Base-by-base conservation (phyloP, 1,284 basidiomycete genomes). In the Cutaneotrichosporon mucoides region DNA sequence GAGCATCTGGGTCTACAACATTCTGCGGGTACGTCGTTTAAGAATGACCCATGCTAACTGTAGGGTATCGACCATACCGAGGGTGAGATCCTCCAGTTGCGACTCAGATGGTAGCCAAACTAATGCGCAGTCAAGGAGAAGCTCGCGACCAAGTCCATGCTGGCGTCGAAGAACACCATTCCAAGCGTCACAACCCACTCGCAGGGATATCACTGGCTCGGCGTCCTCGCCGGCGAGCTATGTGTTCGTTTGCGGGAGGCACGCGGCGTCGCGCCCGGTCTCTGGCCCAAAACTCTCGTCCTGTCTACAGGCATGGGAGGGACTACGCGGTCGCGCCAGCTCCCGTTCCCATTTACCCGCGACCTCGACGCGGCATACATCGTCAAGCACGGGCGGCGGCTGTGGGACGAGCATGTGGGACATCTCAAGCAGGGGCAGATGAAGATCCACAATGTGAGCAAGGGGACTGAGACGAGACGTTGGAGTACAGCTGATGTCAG, bases 241-340 rank as follows among this genome's bases (percentile, higher is more conserved):
- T 85, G 88, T 6, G 81, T 94, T 11, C 83, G 95, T 48, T 80
- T 99, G 24, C 85, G 85, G 50, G 92, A 98, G 65, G 89, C 90
- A 0, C 82, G 95, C 13, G 83, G 88, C 61, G 79, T 81, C 1
- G 82, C 83, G 16, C 85, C 88, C 0, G 86, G 87, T 38, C 74
- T 97, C 15, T 98, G 94, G 93, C 95, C 95, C 0, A 97, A 92
- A 76, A 90, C 89, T 0, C 80, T 99, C 42, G 90, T 89, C 8
- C 79, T 98, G 24, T 84, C 87, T 63, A 83, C 85, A 37, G 81
- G 88, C 3, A n/a, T 34, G 1, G 45, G 45, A 10, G 38, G 44
- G 45, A 36, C 35, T 85, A 86, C 82, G 84, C 89, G 86, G 61
- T 65, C 55, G 4, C 88, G 89, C 66, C 93, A 97, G 79, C 83